Percentiles rank a stretch among this genome's conserved stretches.
phyloP scores from a whole-genome alignment of 2,329 filamentous ascomycete genomes.

The Rachicladosporium sp. region DNA sequence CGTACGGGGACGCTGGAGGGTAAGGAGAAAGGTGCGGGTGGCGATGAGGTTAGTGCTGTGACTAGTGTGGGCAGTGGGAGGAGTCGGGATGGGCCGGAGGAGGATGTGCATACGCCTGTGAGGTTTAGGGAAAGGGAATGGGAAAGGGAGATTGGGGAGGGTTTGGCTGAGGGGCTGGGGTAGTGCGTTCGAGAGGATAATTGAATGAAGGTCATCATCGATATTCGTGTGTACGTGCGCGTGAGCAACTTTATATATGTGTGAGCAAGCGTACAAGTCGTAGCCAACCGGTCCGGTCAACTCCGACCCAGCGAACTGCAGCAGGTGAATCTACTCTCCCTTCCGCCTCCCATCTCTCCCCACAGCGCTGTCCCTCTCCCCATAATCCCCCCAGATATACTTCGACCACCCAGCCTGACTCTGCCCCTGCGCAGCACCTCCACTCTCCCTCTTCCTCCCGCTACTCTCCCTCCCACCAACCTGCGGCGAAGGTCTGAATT shows the following conservation, averaged over 20 bases:
- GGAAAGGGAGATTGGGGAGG: slow-evolving; percentile 72
- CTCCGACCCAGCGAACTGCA: too few relatives aligned
- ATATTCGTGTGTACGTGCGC: too few relatives aligned
- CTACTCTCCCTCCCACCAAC: slow-evolving; percentile 5
- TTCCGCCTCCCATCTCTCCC: too few relatives aligned
- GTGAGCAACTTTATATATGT: too few relatives aligned
- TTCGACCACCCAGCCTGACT: slow-evolving; percentile 21
- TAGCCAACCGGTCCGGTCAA: too few relatives aligned
- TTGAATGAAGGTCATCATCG: too few relatives aligned
- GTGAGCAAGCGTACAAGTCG: too few relatives aligned
- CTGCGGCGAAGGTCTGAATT: slow-evolving; percentile 11
- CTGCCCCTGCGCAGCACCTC: slow-evolving; percentile 2
- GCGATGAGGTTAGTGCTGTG: too few relatives aligned
- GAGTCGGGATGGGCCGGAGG: slow-evolving; percentile 24
- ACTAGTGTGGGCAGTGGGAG: slow-evolving; percentile 4
- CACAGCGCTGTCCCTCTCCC: slow-evolving; percentile 23
- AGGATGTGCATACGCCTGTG: slow-evolving; percentile 39
- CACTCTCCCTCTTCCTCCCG: slow-evolving; percentile 1
- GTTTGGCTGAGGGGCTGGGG: slow-evolving; percentile 72
- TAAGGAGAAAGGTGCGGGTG: too few relatives aligned
- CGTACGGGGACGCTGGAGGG: slow-evolving; percentile 18
- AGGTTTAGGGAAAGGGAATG: slow-evolving; percentile 38
- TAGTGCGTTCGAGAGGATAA: slow-evolving; percentile 25
- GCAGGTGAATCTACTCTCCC: too few relatives aligned
- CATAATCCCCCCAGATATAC: slow-evolving; percentile 26